phyloP scores from a whole-genome alignment of 2,329 filamentous ascomycete genomes.

The Cladosporium colombiae region DNA sequence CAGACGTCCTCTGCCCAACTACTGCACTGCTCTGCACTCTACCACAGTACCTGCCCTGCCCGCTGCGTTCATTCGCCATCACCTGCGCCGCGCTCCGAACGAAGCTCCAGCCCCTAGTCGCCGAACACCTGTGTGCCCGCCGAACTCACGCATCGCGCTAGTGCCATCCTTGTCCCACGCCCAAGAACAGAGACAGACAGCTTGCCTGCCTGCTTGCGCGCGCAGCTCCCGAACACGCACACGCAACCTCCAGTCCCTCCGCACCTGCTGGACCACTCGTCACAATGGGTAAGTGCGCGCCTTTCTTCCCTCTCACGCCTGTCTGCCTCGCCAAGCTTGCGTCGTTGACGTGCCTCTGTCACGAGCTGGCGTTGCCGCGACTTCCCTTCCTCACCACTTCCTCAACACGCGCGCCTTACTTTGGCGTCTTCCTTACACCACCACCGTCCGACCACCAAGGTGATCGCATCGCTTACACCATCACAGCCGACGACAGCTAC shows the following conservation, averaged over 20 bases:
- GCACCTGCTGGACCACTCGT: slow-evolving; percentile 11
- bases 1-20: slow-evolving; percentile 3
- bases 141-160: slow-evolving; percentile 15
- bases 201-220: background rate
- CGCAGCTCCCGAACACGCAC: slow-evolving; percentile 16
- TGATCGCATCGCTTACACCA: slow-evolving; percentile 18
- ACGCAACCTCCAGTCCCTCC: background rate
- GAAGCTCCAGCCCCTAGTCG: slow-evolving; percentile 10
- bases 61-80: slow-evolving; percentile 8
- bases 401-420: slow-evolving; percentile 11
- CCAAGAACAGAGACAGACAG: slow-evolving; percentile 2
- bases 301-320: background rate
- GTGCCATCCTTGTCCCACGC: slow-evolving; percentile 7
- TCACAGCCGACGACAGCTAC: slow-evolving; percentile 22
- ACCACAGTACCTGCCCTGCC: slow-evolving; percentile 3
- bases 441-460: background rate
- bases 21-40: slow-evolving; percentile 5
- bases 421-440: slow-evolving; percentile 4
- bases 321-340: slow-evolving; percentile 9
- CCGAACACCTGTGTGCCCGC: slow-evolving; percentile 9
- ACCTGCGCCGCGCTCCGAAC: slow-evolving; percentile 9
- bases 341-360: slow-evolving; percentile 5
- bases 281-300: slow-evolving; percentile 21
- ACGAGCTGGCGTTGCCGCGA: slow-evolving; percentile 5
- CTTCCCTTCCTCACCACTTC: slow-evolving; percentile 8